These are phyloP conservation scores for Phytopythium aichiense DNA, from an alignment of 352 stramenopile genomes.

Conservation along the genomic window DNA sequence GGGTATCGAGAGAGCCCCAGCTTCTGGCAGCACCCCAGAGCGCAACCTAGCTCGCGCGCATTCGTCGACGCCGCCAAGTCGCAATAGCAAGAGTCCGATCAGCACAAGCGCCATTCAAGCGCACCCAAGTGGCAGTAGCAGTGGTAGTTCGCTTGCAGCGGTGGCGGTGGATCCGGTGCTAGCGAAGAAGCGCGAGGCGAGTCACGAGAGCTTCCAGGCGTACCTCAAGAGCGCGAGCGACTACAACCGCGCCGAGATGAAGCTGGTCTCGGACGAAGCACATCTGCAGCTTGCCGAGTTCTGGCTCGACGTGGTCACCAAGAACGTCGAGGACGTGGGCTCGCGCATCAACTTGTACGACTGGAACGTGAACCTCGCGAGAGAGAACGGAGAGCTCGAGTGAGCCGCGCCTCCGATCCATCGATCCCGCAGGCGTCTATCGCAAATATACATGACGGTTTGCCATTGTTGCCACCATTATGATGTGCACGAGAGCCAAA, in stretches of 20 bases:
- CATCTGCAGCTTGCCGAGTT: slow-evolving; percentile 63
- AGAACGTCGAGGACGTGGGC: slow-evolving; percentile 68
- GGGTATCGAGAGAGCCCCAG: not conserved
- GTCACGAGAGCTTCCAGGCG: slow-evolving; percentile 36
- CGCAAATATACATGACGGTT: not conserved
- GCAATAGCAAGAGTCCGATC: not conserved
- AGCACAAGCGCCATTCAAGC: not conserved
- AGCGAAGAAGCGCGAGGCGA: slow-evolving; percentile 35
- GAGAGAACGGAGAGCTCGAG: slow-evolving; percentile 16
- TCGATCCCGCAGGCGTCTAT: not conserved
- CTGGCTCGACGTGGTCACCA: slow-evolving; percentile 55
- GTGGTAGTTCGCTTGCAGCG: not conserved
- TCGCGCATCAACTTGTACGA: slow-evolving; percentile 75
- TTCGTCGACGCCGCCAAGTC: not conserved
- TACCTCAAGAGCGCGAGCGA: slow-evolving; percentile 57
- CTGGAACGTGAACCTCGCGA: slow-evolving; percentile 72
- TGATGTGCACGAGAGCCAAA: not conserved
- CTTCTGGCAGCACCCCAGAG: not conserved
- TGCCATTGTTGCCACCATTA: not conserved
- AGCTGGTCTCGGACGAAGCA: slow-evolving; percentile 41
- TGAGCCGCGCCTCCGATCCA: not conserved
- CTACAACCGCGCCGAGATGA: slow-evolving; percentile 56
- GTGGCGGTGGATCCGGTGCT: slow-evolving; percentile 26
- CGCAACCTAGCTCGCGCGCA: not conserved
- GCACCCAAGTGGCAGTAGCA: slow-evolving; percentile 3